Base-by-base conservation (phyloP, 2,329 filamentous ascomycete genomes). In the Thermothelomyces thermophilus region DNA sequence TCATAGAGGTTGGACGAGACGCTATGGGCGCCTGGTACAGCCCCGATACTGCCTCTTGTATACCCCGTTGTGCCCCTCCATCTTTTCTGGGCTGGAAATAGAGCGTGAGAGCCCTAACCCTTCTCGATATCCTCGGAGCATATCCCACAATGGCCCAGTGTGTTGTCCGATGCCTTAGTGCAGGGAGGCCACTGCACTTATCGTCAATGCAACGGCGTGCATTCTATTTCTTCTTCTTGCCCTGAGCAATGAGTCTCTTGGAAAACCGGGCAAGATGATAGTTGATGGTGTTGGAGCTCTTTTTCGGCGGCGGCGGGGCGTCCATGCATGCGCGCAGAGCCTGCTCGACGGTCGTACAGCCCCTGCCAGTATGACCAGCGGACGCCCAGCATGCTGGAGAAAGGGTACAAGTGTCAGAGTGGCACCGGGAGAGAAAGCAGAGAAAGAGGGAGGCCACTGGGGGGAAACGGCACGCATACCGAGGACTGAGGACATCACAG, bases 251-350 rank as follows among this genome's bases (percentile, higher is more conserved):
- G 80, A 78, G 82, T 73, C 58, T 82, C 77, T 63, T 84, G 77
- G 71, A 84, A 79, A 74, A 94, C 74, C 93, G 81, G 58, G 80
- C 79, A 37, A 97, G 74, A 67, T 96, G 90, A 75, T 90, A 90
- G 72, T 97, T 97, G 79, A 97, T 90, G 67, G 83, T 91, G 73
- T 84, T 88, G 65, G 80, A 79, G 28, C 66, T 63, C 45, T 67
- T 64, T 11, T 69, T 60, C 37, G 69, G 61, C 52, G 66, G 74
- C 74, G 63, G 81, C 55, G 84, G 83, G 49, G 79, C 79, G 73
- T 97, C 91, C 89, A 96, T 95, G 70, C 82, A 86, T 28, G 69
- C 67, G 24, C 83, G 76, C 52, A 86, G 71, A 46, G 80, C 73
- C 49, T 74, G 73, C 67, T 84, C 81, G 57, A 84, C 64, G 36